These are phyloP conservation scores for Staphylotrichum longicolle DNA, from an alignment of 495 filamentous ascomycete genomes.

Conservation along the genomic window DNA sequence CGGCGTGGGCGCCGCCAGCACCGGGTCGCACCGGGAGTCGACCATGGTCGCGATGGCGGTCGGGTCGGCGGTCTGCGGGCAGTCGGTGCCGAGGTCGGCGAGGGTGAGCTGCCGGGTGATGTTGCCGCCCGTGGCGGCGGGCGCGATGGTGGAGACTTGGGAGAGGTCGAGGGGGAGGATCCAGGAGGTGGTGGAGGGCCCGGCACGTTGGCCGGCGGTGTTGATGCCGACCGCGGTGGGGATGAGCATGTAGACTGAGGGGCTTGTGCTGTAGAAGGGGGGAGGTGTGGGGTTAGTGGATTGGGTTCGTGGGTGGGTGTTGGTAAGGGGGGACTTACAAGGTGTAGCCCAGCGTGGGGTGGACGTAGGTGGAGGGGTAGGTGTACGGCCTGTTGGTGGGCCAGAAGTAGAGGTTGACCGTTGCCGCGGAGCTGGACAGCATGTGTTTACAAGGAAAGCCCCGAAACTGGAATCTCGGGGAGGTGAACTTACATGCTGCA, in stretches of 20 bases:
- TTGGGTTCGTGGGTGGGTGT: neutral
- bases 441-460: neutral
- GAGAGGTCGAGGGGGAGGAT: neutral
- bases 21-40: neutral
- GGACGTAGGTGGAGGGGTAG: slow-evolving; percentile 4
- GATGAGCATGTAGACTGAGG: slow-evolving; percentile 3
- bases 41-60: neutral
- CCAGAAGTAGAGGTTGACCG: neutral
- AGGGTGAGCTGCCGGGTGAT: neutral
- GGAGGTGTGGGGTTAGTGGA: neutral
- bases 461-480: neutral
- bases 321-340: neutral
- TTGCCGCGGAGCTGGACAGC: neutral
- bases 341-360: neutral
- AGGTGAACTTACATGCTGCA: slow-evolving; percentile 3
- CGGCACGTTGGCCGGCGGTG: neutral
- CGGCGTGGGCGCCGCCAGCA: neutral
- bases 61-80: slow-evolving; percentile 1
- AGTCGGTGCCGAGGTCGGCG: slow-evolving; percentile 1
- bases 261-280: neutral
- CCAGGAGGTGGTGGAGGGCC: neutral
- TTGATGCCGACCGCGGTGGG: neutral
- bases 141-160: neutral
- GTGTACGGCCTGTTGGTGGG: neutral
- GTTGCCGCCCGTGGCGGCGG: neutral